A percentile compares a stretch with the other conserved stretches of the same genome.
Conservation (phyloP, 2,329 filamentous ascomycete species). For the Colletotrichum sp. region DNA sequence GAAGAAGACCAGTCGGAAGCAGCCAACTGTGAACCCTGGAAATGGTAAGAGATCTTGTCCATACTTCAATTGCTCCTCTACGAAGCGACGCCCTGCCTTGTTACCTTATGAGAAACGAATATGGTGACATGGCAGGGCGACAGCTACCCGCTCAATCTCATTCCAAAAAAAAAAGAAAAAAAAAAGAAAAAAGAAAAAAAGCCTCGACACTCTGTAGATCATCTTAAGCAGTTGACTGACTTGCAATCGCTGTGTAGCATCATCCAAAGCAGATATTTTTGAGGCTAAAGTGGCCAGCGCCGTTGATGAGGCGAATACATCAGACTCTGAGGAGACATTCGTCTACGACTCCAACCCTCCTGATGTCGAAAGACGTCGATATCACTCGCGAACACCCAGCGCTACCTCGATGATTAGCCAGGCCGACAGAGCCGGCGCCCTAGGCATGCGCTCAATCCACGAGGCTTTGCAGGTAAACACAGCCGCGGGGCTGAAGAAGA, state of each 20-base stretch:
- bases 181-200: background rate
- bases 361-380: slow-evolving; percentile 69
- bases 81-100: background rate
- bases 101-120: background rate
- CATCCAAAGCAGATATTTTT: slow-evolving; percentile 97
- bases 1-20: slow-evolving; percentile 79
- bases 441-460: slow-evolving; percentile 66
- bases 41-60: slow-evolving; percentile 65
- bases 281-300: slow-evolving; percentile 96
- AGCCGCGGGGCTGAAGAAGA: slow-evolving; percentile 72
- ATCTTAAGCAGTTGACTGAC: slow-evolving; percentile 32
- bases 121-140: no score
- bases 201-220: background rate
- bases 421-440: slow-evolving; percentile 56
- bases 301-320: slow-evolving; percentile 94
- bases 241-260: slow-evolving; percentile 63
- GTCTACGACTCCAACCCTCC: slow-evolving; percentile 98
- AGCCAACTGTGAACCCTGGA: slow-evolving; percentile 71
- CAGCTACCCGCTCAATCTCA: no score
- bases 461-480: slow-evolving; percentile 34
- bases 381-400: slow-evolving; percentile 94
- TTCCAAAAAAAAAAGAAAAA: background rate
- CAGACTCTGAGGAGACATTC: slow-evolving; percentile 97
- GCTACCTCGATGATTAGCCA: slow-evolving; percentile 83
- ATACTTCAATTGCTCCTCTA: slow-evolving; percentile 25